Percentiles rank a stretch among this genome's conserved stretches.
These are phyloP conservation scores for Candida succiphila DNA, from an alignment of 805 yeast species.

Conservation along the genomic window DNA sequence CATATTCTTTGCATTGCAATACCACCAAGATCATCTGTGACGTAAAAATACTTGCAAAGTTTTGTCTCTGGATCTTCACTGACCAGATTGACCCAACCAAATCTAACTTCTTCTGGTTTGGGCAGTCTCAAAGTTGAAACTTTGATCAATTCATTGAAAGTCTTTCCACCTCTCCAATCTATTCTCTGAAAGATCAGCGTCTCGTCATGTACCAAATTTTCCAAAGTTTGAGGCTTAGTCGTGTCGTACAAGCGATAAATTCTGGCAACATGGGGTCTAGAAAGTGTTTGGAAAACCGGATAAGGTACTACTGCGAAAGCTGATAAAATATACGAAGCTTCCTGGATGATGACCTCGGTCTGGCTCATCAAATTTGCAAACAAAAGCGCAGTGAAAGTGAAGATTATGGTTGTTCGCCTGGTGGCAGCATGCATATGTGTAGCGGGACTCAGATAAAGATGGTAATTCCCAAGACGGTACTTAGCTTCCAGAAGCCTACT, in stretches of 20 bases:
- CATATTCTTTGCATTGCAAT: slow-evolving; percentile 75
- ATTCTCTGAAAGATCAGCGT: slow-evolving; percentile 59
- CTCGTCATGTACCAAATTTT: slow-evolving; percentile 52
- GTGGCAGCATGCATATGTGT: slow-evolving; percentile 51
- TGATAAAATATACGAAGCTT: slow-evolving; percentile 31
- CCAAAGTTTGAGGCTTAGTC: slow-evolving; percentile 53
- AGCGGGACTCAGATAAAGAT: slow-evolving; percentile 57
- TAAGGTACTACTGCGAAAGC: slow-evolving; percentile 39
- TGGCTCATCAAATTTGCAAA: slow-evolving; percentile 50
- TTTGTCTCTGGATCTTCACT: slow-evolving; percentile 27
- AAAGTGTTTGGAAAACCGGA: slow-evolving; percentile 46
- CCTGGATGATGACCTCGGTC: slow-evolving; percentile 42
- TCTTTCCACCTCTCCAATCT: slow-evolving; percentile 53
- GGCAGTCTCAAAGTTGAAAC: slow-evolving; percentile 36
- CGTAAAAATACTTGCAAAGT: slow-evolving; percentile 34
- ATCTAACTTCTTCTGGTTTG: slow-evolving; percentile 20
- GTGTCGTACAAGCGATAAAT: slow-evolving; percentile 62
- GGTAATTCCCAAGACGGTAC: slow-evolving; percentile 45
- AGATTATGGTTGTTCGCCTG: slow-evolving; percentile 52
- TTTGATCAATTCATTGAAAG: slow-evolving; percentile 50
- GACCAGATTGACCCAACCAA: slow-evolving; percentile 41
- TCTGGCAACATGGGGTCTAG: slow-evolving; percentile 60
- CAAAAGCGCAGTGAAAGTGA: slow-evolving; percentile 49
- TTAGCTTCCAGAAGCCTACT: slow-evolving; percentile 33
- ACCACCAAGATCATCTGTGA: slow-evolving; percentile 72